phyloP scores from a whole-genome alignment of 140 eudicot genomes.

The Erigeron philadelphicus region DNA sequence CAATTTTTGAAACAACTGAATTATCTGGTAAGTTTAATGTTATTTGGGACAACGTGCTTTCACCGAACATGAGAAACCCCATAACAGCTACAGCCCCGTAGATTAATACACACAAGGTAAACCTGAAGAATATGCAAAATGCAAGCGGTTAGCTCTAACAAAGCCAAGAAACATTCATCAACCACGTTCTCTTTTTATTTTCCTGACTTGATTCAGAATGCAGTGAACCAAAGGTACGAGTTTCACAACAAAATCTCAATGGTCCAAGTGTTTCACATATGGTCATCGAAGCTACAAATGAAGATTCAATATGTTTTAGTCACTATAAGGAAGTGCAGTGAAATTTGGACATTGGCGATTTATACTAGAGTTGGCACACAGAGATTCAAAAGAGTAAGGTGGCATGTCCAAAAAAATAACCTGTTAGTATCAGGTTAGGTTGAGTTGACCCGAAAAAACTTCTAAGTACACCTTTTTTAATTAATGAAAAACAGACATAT shows the following conservation, averaged over 20 bases:
- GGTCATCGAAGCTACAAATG: neutral
- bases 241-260: neutral
- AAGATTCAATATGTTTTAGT: neutral
- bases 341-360: neutral
- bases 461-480: too few species aligned
- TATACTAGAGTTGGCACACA: neutral
- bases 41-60: constrained; percentile 69
- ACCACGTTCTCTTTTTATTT: neutral
- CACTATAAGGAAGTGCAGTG: neutral
- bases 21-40: constrained; percentile 75
- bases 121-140: constrained; percentile 42
- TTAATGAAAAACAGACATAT: too few species aligned
- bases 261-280: neutral
- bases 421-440: too few species aligned
- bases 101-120: constrained; percentile 44
- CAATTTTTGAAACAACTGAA: constrained; percentile 58
- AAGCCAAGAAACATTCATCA: neutral
- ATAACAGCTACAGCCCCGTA: constrained; percentile 68
- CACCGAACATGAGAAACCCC: constrained; percentile 93
- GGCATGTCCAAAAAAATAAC: too few species aligned
- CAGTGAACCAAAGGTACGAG: neutral
- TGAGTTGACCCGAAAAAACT: too few species aligned
- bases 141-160: constrained; percentile 5
- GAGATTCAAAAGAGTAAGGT: too few species aligned
- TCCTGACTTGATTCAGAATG: neutral